phyloP scores from a whole-genome alignment of 129 eudicot genomes.

The sunflower (Helianthus annuus) region DNA sequence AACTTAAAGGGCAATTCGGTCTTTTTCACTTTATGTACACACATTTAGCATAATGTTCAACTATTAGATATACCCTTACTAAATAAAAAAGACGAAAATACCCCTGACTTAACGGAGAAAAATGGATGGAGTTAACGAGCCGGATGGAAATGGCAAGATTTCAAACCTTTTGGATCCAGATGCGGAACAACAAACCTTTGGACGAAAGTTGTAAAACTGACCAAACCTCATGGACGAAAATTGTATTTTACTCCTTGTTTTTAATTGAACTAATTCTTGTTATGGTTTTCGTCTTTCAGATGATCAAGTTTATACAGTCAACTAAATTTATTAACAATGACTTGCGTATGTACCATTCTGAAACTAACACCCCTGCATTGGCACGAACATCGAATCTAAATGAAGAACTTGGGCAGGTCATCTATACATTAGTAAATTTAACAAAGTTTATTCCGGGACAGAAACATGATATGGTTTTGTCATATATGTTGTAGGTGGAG shows the following conservation, averaged over 20 bases:
- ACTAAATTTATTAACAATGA: constrained; percentile 88
- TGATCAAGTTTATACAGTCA: constrained; percentile 91
- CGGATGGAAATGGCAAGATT: too few relatives aligned
- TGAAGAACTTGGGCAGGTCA: constrained; percentile 95
- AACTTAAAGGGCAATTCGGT: too few relatives aligned
- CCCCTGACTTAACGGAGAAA: too few relatives aligned
- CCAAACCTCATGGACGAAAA: too few relatives aligned
- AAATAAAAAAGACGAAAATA: too few relatives aligned
- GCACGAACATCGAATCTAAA: constrained; percentile 96
- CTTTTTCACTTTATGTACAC: too few relatives aligned
- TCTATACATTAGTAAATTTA: neutral
- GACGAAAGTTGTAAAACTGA: too few relatives aligned
- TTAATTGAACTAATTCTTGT: constrained; percentile 12
- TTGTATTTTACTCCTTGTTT: neutral
- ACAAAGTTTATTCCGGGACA: neutral
- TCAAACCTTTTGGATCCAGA: too few relatives aligned
- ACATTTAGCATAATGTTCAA: too few relatives aligned
- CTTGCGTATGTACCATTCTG: constrained; percentile 84
- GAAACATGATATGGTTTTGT: neutral
- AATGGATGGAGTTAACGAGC: too few relatives aligned
- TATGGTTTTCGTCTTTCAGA: constrained; percentile 46
- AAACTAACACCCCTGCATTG: constrained; percentile 89
- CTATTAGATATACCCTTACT: too few relatives aligned
- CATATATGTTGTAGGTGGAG: constrained; percentile 45
- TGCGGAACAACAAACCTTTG: too few relatives aligned